Conservation (phyloP, 1,284 basidiomycete species). For the Ganoderma meredithae region DNA sequence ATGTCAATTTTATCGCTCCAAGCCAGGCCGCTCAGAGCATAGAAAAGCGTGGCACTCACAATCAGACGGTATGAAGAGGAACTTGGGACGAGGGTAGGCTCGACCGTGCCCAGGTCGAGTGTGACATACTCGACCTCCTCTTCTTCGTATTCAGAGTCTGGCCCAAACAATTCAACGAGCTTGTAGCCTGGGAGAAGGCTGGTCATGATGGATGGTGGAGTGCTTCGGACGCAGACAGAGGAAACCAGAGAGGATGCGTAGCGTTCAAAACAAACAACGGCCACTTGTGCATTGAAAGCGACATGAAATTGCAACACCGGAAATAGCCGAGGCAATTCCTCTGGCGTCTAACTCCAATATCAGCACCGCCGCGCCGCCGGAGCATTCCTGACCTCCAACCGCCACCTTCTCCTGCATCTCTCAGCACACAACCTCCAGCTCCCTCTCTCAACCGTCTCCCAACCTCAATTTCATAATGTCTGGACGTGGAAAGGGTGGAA, state of each 20-base stretch:
- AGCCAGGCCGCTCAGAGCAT: not conserved
- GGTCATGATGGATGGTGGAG: not conserved
- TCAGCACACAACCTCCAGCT: constrained; percentile 1
- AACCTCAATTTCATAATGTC: constrained; percentile 51
- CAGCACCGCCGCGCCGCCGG: constrained; percentile 26
- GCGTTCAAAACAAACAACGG: not conserved
- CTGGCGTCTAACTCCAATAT: not conserved
- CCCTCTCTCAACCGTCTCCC: constrained; percentile 13
- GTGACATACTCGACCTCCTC: constrained; percentile 73
- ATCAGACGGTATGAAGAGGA: constrained; percentile 73
- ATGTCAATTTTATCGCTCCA: constrained; percentile 12
- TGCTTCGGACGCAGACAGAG: not conserved
- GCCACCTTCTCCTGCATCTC: constrained; percentile 23
- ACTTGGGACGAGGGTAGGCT: constrained; percentile 76
- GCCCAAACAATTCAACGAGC: constrained; percentile 66
- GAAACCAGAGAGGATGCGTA: not conserved
- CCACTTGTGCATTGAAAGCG: not conserved
- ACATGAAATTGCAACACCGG: not conserved
- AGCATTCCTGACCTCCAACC: constrained; percentile 29
- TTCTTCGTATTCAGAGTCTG: constrained; percentile 60
- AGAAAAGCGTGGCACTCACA: constrained; percentile 51
- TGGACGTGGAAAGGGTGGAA: constrained; percentile 70
- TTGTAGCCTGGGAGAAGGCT: constrained; percentile 58
- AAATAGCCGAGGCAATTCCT: not conserved
- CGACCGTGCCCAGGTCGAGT: constrained; percentile 73